Conservation (phyloP, 108 stramenopile species). For the Cyclotella atomus region DNA sequence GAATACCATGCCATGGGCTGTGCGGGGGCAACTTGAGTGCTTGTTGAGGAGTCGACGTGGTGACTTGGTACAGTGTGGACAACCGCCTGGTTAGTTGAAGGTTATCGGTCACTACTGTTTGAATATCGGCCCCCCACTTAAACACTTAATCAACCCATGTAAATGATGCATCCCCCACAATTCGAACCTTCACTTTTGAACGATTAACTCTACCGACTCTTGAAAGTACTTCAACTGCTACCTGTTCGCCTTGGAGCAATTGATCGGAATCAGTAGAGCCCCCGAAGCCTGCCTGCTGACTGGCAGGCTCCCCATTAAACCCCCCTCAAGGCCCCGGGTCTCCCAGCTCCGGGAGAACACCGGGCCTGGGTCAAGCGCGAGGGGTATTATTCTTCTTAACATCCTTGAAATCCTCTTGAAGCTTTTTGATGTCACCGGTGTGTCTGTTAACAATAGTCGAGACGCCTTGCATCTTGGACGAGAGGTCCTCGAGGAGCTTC, state of each 20-base stretch:
- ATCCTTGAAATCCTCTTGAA: background rate
- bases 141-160: background rate
- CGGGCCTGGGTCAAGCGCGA: background rate
- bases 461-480: background rate
- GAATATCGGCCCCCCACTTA: background rate
- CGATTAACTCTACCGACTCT: background rate
- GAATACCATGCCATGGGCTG: conserved; percentile 1
- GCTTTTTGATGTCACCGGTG: conserved; percentile 2
- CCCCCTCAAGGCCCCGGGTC: background rate
- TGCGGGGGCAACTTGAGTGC: conserved; percentile 6
- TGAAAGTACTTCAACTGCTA: background rate
- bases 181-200: background rate
- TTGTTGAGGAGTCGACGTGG: background rate
- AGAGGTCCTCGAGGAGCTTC: background rate
- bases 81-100: background rate
- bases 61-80: background rate
- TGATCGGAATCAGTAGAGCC: background rate
- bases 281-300: background rate
- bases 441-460: background rate
- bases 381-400: background rate
- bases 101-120: conserved; percentile 8
- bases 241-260: background rate
- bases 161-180: conserved; percentile 6
- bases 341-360: background rate
- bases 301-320: background rate